A percentile compares a stretch with the other conserved stretches of the same genome.
Conservation (phyloP, 75 land plant genomes). For the Sequoiadendron giganteum region DNA sequence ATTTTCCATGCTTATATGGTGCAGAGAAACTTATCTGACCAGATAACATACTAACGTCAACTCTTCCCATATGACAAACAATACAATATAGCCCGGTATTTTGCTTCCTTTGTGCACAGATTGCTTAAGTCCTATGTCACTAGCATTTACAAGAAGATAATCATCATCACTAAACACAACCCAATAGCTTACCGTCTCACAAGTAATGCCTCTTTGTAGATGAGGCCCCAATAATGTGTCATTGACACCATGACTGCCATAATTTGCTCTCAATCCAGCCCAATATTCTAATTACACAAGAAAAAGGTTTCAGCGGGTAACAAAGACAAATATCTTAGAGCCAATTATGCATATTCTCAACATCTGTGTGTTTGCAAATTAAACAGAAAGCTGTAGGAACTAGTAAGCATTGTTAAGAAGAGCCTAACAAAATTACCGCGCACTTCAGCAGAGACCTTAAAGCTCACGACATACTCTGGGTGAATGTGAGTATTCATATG, state of each 20-base stretch:
- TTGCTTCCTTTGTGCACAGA: not conserved
- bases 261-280: conserved; percentile 1
- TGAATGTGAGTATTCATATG: conserved; percentile 67
- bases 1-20: not conserved
- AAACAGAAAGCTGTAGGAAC: not conserved
- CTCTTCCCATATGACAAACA: not conserved
- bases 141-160: not conserved
- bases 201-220: not conserved
- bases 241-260: not conserved
- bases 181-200: not conserved
- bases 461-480: conserved; percentile 72
- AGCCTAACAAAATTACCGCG: conserved; percentile 43
- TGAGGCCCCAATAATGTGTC: not conserved
- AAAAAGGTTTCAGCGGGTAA: not conserved
- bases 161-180: not conserved
- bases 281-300: conserved; percentile 4
- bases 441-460: conserved; percentile 44
- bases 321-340: not conserved
- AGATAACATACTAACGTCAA: not conserved
- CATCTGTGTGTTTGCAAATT: not conserved
- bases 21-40: not conserved
- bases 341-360: not conserved
- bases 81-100: not conserved
- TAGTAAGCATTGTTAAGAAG: not conserved
- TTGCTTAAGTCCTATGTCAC: not conserved